Evolutionary conservation across 306 rosid species (phyloP).

Genomic region (Glycine latifolia): DNA sequence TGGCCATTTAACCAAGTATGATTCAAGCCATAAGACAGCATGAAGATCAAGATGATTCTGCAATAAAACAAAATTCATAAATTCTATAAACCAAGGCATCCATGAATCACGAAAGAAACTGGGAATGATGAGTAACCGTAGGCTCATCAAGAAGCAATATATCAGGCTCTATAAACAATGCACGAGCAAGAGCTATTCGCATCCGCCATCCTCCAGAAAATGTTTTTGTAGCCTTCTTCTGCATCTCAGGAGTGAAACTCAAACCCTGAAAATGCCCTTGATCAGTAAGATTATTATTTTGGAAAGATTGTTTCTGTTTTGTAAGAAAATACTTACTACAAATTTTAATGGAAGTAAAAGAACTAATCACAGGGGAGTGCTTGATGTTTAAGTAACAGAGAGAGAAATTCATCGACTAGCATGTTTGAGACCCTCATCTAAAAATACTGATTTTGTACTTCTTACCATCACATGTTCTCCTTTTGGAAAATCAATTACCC

Average conservation of each 20-base stretch:
- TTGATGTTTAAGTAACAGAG: neutral
- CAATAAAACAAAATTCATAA: slow-evolving; percentile 36
- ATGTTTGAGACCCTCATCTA: neutral
- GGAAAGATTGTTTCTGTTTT: neutral
- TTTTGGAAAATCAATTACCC: neutral
- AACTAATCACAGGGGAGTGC: neutral
- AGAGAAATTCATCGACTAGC: neutral
- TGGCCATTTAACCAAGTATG: slow-evolving; percentile 95
- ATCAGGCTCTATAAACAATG: slow-evolving; percentile 94
- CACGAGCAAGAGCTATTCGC: slow-evolving; percentile 99
- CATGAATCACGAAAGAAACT: slow-evolving; percentile 24
- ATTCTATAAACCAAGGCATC: slow-evolving; percentile 34
- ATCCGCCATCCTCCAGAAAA: slow-evolving; percentile 99
- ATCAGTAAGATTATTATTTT: slow-evolving; percentile 37
- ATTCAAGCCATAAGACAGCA: slow-evolving; percentile 96
- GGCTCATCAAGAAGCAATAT: slow-evolving; percentile 96
- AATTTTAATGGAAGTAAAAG: neutral
- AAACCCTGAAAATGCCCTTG: slow-evolving; percentile 71
- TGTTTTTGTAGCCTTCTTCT: slow-evolving; percentile 81
- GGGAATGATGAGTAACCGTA: slow-evolving; percentile 63
- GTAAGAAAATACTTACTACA: neutral
- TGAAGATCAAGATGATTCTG: slow-evolving; percentile 99
- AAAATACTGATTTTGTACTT: neutral
- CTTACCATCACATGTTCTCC: neutral
- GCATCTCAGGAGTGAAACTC: slow-evolving; percentile 96